Conservation (phyloP, 1,284 basidiomycete species). For the Irpex sp. region DNA sequence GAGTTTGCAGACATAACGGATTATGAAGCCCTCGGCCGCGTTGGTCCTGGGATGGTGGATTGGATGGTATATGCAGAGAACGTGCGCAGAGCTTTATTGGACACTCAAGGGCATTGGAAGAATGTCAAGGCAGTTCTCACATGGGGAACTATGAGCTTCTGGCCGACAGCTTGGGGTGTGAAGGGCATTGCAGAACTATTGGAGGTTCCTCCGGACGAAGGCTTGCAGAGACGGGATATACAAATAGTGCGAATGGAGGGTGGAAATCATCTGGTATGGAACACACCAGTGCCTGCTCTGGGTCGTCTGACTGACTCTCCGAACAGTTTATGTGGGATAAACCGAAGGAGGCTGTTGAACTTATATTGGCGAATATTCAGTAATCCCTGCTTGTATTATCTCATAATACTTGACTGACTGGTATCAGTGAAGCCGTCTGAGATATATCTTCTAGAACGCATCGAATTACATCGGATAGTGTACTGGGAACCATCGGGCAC, state of each 20-base stretch:
- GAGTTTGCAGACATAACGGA: neutral
- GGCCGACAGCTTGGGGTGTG: conserved; percentile 12
- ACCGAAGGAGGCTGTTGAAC: neutral
- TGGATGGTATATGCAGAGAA: conserved; percentile 6
- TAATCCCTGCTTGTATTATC: neutral
- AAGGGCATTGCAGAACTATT: conserved; percentile 3
- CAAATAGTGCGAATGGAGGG: neutral
- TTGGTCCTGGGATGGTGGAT: neutral
- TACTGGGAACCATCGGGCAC: too few species aligned
- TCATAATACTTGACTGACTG: too few species aligned
- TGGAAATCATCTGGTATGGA: neutral
- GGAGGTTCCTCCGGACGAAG: neutral
- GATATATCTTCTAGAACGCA: too few species aligned
- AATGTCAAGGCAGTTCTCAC: conserved; percentile 9
- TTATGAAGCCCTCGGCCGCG: neutral
- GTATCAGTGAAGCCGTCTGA: too few species aligned
- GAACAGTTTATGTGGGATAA: neutral
- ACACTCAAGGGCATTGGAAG: conserved; percentile 10
- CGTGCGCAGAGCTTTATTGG: conserved; percentile 8
- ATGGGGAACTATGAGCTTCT: conserved; percentile 14
- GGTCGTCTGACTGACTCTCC: neutral
- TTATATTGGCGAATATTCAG: neutral
- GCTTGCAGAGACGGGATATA: neutral
- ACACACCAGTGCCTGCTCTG: neutral
- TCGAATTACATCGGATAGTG: too few species aligned